These are phyloP conservation scores for Leucoagaricus sp. DNA, from an alignment of 1,284 basidiomycete species.

Conservation along the genomic window DNA sequence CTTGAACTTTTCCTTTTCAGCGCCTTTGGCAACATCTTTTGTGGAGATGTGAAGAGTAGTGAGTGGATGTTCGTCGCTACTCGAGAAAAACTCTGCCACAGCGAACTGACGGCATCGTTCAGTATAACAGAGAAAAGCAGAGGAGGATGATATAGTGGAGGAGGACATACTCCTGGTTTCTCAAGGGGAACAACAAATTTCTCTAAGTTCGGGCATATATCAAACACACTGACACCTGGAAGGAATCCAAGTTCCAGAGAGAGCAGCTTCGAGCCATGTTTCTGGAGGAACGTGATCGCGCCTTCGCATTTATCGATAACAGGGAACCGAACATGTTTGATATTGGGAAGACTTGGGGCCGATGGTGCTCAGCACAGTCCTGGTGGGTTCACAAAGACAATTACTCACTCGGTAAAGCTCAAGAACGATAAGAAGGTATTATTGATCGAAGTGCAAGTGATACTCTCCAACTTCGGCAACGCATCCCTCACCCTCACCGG, in stretches of 20 bases:
- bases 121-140: neutral
- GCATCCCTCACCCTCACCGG: neutral
- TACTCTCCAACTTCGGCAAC: constrained; percentile 1
- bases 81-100: constrained; percentile 10
- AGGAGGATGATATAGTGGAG: too few species aligned
- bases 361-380: neutral
- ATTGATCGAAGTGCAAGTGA: constrained; percentile 8
- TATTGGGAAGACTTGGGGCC: constrained; percentile 4
- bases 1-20: constrained; percentile 7
- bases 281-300: constrained; percentile 6
- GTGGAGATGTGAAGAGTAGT: neutral
- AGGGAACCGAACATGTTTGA: neutral
- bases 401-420: constrained; percentile 7
- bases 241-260: constrained; percentile 8
- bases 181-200: constrained; percentile 1
- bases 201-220: constrained; percentile 5
- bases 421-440: constrained; percentile 9
- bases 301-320: constrained; percentile 6
- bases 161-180: constrained; percentile 6
- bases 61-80: constrained; percentile 8
- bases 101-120: neutral
- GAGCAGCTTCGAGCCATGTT: constrained; percentile 9
- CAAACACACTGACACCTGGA: constrained; percentile 9
- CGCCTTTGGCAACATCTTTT: neutral
- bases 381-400: neutral